A percentile compares a stretch with the other conserved stretches of the same genome.
These are phyloP conservation scores for Ustilago shanxiensis DNA, from an alignment of 1,284 basidiomycete species.

Conservation along the genomic window DNA sequence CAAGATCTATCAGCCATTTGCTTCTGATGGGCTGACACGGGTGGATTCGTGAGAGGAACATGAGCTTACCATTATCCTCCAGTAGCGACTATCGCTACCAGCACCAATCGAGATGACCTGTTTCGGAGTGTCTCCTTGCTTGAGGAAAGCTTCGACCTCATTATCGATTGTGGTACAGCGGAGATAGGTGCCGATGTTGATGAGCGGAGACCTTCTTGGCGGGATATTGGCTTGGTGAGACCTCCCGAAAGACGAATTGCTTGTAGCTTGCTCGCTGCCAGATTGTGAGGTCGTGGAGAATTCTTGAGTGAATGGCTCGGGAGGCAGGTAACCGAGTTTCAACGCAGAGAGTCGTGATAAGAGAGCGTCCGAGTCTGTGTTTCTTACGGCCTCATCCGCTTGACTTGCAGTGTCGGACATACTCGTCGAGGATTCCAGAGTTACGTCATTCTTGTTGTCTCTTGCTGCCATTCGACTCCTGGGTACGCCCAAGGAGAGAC, in stretches of 20 bases:
- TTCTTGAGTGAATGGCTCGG: constrained; percentile 48
- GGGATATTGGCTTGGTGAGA: constrained; percentile 21
- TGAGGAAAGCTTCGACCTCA: constrained; percentile 82
- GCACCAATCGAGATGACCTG: constrained; percentile 92
- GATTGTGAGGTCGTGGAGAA: constrained; percentile 13
- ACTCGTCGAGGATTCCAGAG: neutral
- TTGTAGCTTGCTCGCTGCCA: neutral
- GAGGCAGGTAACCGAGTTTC: constrained; percentile 33
- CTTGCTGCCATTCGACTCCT: constrained; percentile 10
- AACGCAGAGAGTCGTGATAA: constrained; percentile 78
- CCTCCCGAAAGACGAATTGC: neutral
- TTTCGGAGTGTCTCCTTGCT: constrained; percentile 70
- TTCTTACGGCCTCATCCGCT: constrained; percentile 77
- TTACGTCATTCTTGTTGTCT: neutral
- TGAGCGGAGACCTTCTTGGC: constrained; percentile 81
- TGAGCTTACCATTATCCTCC: constrained; percentile 85
- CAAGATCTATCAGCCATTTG: neutral
- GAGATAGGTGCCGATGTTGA: constrained; percentile 94
- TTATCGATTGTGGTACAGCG: constrained; percentile 84
- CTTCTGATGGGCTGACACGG: too few relatives aligned
- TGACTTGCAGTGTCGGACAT: constrained; percentile 5
- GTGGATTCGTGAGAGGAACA: too few relatives aligned
- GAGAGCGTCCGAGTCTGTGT: constrained; percentile 81
- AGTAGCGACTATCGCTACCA: constrained; percentile 92
- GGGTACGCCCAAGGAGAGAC: constrained; percentile 39